A percentile compares a stretch with the other conserved stretches of the same genome.
These are phyloP conservation scores for Tylopilus rubrobrunneus DNA, from an alignment of 768 basidiomycete species.

Conservation along the genomic window DNA sequence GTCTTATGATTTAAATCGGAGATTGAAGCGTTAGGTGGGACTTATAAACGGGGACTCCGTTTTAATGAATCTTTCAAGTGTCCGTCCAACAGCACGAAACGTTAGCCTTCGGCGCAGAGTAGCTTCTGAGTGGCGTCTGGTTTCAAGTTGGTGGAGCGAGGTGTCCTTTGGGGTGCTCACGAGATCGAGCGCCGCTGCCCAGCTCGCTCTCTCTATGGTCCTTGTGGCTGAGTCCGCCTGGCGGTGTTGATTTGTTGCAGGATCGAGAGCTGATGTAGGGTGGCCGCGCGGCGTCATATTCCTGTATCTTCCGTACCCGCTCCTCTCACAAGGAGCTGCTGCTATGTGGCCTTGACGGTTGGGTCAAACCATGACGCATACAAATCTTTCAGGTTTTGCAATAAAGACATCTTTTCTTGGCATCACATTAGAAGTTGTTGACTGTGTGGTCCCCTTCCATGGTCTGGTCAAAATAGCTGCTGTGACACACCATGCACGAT, in stretches of 20 bases:
- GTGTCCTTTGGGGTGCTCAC: constrained; percentile 50
- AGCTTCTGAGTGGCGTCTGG: constrained; percentile 52
- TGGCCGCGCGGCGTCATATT: constrained; percentile 68
- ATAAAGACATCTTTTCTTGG: not conserved
- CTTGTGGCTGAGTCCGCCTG: constrained; percentile 44
- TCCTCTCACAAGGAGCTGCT: constrained; percentile 29
- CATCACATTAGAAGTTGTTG: too few species aligned
- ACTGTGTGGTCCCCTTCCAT: too few species aligned
- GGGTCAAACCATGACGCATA: constrained; percentile 80
- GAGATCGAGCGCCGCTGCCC: constrained; percentile 38
- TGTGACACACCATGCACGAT: too few species aligned
- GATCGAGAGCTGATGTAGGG: constrained; percentile 42
- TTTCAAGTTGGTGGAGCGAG: constrained; percentile 81
- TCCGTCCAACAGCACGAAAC: constrained; percentile 68
- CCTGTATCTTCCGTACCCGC: constrained; percentile 70
- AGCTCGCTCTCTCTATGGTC: constrained; percentile 33
- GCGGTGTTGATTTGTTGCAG: constrained; percentile 51
- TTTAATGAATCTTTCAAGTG: constrained; percentile 41
- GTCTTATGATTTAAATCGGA: constrained; percentile 21
- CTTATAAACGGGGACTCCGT: constrained; percentile 29
- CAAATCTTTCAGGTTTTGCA: not conserved
- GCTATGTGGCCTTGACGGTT: constrained; percentile 74
- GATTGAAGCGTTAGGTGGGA: constrained; percentile 17
- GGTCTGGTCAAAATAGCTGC: too few species aligned
- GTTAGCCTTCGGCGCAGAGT: constrained; percentile 46